phyloP scores from a whole-genome alignment of 2,329 filamentous ascomycete species.

The Diplodia mutila region DNA sequence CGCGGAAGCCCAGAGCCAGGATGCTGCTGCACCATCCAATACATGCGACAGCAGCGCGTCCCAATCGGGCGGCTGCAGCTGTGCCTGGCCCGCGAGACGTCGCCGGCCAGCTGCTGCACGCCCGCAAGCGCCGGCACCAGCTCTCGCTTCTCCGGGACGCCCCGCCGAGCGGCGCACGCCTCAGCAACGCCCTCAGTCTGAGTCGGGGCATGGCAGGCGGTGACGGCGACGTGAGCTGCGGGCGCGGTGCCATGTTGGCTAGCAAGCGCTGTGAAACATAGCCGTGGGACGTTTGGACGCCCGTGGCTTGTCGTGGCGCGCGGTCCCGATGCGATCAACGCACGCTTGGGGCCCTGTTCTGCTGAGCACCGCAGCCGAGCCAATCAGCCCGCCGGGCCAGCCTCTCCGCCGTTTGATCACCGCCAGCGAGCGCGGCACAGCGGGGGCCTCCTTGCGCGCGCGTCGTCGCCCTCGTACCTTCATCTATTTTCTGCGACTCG shows the following conservation, averaged over 20 bases:
- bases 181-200: not conserved
- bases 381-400: not conserved
- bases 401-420: conserved; percentile 11
- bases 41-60: conserved; percentile 23
- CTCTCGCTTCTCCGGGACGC: conserved; percentile 1
- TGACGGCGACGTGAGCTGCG: not conserved
- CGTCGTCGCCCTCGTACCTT: conserved; percentile 4
- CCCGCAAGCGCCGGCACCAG: conserved; percentile 9
- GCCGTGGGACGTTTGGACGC: conserved; percentile 20
- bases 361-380: not conserved
- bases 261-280: conserved; percentile 7
- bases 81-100: conserved; percentile 2
- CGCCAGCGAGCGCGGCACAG: conserved; percentile 1
- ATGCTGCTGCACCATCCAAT: conserved; percentile 26
- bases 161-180: not conserved
- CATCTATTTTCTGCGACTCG: conserved; percentile 9
- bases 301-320: conserved; percentile 13
- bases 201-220: not conserved
- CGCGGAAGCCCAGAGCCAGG: conserved; percentile 15
- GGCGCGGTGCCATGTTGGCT: not conserved
- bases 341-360: not conserved
- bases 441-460: conserved; percentile 18
- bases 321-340: conserved; percentile 9
- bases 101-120: not conserved
- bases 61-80: conserved; percentile 6